Evolutionary conservation across 495 filamentous ascomycete genomes (phyloP).

Genomic region (Hyaloscypha bicolor): DNA sequence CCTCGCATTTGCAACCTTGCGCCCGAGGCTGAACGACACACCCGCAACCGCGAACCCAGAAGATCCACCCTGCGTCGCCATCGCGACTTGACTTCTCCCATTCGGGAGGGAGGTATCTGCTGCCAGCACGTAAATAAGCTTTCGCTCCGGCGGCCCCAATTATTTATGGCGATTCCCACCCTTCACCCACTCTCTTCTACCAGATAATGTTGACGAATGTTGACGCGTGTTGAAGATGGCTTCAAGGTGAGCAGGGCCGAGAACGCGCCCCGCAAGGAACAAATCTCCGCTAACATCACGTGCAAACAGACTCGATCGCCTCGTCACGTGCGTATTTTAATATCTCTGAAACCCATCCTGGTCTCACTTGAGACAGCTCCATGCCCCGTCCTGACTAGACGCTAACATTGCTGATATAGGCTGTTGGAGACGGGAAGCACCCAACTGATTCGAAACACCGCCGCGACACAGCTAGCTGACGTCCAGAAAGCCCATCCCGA

Average conservation of each 20-base stretch:
- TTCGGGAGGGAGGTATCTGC: neutral
- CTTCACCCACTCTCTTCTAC: neutral
- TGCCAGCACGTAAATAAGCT: constrained; percentile 8
- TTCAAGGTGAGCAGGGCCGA: constrained; percentile 47
- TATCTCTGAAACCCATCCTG: constrained; percentile 18
- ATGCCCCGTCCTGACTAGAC: neutral
- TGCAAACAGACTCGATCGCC: constrained; percentile 72
- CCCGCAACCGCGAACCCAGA: neutral
- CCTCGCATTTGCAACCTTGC: constrained; percentile 2
- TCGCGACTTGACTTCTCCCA: neutral
- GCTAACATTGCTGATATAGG: constrained; percentile 46
- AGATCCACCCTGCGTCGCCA: neutral
- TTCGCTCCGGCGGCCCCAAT: constrained; percentile 7
- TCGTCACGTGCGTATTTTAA: constrained; percentile 79
- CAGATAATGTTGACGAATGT: constrained; percentile 30
- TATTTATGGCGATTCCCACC: constrained; percentile 23
- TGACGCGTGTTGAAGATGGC: constrained; percentile 45
- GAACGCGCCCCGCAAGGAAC: neutral
- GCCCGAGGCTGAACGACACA: neutral
- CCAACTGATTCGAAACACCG: constrained; percentile 90
- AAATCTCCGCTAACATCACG: constrained; percentile 30
- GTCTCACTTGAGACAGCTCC: constrained; percentile 16
- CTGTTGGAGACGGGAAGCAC: constrained; percentile 96
- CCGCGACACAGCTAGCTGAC: constrained; percentile 93
- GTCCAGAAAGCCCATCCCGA: constrained; percentile 97